Percentiles rank a stretch among this genome's conserved stretches.
Conservation (phyloP, 805 yeast genomes). For the Candida ficus region DNA sequence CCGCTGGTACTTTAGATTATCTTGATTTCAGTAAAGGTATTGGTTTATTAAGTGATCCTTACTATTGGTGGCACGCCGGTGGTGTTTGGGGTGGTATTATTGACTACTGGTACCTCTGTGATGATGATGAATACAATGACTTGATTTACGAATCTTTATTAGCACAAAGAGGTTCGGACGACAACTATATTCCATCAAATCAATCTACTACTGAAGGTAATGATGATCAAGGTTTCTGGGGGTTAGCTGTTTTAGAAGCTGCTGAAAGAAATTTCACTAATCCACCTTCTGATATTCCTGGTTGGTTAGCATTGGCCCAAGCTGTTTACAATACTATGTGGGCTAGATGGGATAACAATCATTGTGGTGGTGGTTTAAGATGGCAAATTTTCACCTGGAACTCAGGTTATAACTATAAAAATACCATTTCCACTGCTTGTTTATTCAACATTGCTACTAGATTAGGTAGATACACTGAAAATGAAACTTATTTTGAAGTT, state of each 20-base stretch:
- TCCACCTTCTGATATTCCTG: conserved; percentile 39
- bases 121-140: conserved; percentile 60
- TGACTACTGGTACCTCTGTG: conserved; percentile 68
- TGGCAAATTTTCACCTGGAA: conserved; percentile 75
- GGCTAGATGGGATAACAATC: conserved; percentile 51
- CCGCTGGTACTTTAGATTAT: conserved; percentile 64
- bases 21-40: conserved; percentile 74
- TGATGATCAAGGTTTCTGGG: conserved; percentile 77
- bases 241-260: conserved; percentile 59
- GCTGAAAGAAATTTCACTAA: conserved; percentile 58
- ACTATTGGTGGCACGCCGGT: conserved; percentile 94
- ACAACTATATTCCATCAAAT: conserved; percentile 57
- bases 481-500: conserved; percentile 47
- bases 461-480: conserved; percentile 55
- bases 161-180: conserved; percentile 40
- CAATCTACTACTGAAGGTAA: conserved; percentile 68
- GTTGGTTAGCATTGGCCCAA: conserved; percentile 57
- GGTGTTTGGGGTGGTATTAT: conserved; percentile 68
- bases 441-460: conserved; percentile 59
- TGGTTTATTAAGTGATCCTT: conserved; percentile 69
- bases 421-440: conserved; percentile 60
- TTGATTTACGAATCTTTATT: conserved; percentile 52
- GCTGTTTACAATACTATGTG: conserved; percentile 62
- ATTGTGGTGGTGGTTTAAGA: conserved; percentile 63
- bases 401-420: conserved; percentile 62